Evolutionary conservation across 2,329 filamentous ascomycete species (phyloP).

Genomic region (Ceratocystis eucalypticola): DNA sequence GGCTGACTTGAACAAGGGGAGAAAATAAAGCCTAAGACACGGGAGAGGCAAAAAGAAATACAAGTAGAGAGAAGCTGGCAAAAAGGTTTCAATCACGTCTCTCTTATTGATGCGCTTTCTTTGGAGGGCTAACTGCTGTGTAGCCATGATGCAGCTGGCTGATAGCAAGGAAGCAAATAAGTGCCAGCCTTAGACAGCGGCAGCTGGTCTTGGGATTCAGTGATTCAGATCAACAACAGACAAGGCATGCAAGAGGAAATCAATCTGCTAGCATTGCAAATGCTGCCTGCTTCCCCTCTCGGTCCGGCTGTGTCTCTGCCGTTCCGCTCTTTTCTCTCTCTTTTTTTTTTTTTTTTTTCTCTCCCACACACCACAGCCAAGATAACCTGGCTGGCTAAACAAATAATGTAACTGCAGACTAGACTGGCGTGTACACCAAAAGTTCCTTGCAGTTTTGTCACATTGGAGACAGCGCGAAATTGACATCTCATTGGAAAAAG

Average conservation of each 20-base stretch:
- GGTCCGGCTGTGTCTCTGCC: conserved; percentile 1
- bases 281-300: not conserved
- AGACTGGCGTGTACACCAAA: not conserved
- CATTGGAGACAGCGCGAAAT: not conserved
- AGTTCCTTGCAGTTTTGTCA: not conserved
- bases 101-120: not conserved
- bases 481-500: no score
- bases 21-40: not conserved
- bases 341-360: not conserved
- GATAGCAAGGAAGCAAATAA: no score
- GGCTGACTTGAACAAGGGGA: not conserved
- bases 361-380: not conserved
- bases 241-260: not conserved
- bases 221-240: not conserved
- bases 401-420: not conserved
- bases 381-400: not conserved
- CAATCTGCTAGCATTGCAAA: not conserved
- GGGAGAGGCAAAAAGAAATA: not conserved
- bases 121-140: no score
- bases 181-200: no score
- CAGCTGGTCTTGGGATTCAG: no score
- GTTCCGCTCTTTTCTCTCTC: not conserved
- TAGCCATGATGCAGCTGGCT: no score
- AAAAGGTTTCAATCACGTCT: not conserved
- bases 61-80: no score